Evolutionary conservation across 768 basidiomycete species (phyloP).

Genomic region (Cystobasidium ongulense): DNA sequence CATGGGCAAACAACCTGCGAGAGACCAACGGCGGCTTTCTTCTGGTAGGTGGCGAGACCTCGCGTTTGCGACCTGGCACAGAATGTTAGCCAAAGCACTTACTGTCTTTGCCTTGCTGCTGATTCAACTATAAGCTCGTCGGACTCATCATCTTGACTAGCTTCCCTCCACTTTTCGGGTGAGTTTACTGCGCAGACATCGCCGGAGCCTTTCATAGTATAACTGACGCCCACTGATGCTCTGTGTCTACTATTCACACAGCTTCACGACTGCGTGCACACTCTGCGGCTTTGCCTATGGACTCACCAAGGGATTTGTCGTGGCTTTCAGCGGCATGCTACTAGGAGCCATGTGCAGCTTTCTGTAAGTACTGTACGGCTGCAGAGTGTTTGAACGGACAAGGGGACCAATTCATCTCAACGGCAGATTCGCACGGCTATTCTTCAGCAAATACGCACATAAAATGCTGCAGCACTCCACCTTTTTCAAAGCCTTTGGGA

Average conservation of each 20-base stretch:
- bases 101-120: not conserved
- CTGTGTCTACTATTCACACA: not conserved
- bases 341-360: conserved; percentile 14
- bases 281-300: conserved; percentile 26
- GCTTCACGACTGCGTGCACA: conserved; percentile 4
- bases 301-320: conserved; percentile 3
- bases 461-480: not conserved
- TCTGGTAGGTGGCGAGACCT: not conserved
- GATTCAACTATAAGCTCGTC: not conserved
- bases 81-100: not conserved
- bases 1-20: conserved; percentile 12
- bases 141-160: conserved; percentile 4
- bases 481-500: conserved; percentile 6
- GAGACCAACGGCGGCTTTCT: not conserved
- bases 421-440: not conserved
- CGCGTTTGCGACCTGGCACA: not conserved
- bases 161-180: conserved; percentile 20
- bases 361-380: not conserved
- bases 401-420: not conserved
- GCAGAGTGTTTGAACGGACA: not conserved
- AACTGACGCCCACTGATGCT: not conserved
- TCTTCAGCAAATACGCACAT: conserved; percentile 12
- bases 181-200: not conserved
- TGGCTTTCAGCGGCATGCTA: conserved; percentile 9
- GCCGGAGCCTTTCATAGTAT: not conserved